Evolutionary conservation across 805 yeast genomes (phyloP).

Genomic region (Candida michaelii): DNA sequence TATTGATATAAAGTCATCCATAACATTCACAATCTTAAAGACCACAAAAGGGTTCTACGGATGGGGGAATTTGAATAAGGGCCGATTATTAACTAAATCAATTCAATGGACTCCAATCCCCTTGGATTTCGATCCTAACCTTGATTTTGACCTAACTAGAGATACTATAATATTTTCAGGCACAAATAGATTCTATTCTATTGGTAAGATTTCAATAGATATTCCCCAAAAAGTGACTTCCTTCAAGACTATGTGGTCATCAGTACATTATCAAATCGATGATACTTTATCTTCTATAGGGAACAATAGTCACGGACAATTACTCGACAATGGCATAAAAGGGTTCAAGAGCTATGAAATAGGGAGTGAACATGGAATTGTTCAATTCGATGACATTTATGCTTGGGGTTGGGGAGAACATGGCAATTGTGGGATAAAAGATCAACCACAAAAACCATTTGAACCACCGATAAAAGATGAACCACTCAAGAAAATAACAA

Average conservation of each 20-base stretch:
- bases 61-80: constrained; percentile 70
- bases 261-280: constrained; percentile 52
- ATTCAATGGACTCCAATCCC: constrained; percentile 9
- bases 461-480: too few relatives aligned
- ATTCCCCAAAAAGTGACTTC: constrained; percentile 7
- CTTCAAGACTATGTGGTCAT: constrained; percentile 70
- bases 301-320: constrained; percentile 75
- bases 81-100: constrained; percentile 41
- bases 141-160: constrained; percentile 23
- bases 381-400: constrained; percentile 39
- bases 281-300: constrained; percentile 52
- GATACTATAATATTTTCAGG: constrained; percentile 7
- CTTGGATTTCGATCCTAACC: neutral
- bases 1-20: constrained; percentile 31
- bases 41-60: constrained; percentile 50
- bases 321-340: constrained; percentile 23
- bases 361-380: constrained; percentile 90
- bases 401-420: constrained; percentile 99
- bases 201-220: constrained; percentile 18
- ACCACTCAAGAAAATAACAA: too few relatives aligned
- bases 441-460: neutral
- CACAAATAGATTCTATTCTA: constrained; percentile 12
- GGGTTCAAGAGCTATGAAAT: constrained; percentile 18
- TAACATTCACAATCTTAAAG: constrained; percentile 46
- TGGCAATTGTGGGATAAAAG: constrained; percentile 77